Conservation (phyloP, 257 asterid genomes). For the Salvia splendens region DNA sequence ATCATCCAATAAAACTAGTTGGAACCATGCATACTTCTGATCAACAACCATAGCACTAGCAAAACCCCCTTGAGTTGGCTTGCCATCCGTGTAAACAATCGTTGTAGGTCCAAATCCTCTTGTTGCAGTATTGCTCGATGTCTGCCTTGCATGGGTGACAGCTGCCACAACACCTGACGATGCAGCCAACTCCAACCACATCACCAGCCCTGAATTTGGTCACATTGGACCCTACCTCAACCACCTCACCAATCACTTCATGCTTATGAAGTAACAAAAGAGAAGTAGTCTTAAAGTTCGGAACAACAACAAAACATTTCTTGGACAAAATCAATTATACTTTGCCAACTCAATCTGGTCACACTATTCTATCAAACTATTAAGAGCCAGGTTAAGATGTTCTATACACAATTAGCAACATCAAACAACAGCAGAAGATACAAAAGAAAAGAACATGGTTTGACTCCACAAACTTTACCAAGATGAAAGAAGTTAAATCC, state of each 20-base stretch:
- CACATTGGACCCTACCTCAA: constrained; percentile 81
- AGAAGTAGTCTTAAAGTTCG: neutral
- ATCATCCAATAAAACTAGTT: neutral
- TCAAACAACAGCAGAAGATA: neutral
- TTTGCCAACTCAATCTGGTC: no score
- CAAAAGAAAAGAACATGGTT: neutral
- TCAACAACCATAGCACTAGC: constrained; percentile 76
- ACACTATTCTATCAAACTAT: no score
- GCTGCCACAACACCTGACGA: constrained; percentile 72
- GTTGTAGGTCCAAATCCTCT: constrained; percentile 92
- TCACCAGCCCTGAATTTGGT: constrained; percentile 71
- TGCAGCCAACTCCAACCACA: constrained; percentile 73
- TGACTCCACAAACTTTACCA: neutral
- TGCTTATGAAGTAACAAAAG: constrained; percentile 50
- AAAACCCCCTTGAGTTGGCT: constrained; percentile 94
- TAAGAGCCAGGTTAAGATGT: neutral
- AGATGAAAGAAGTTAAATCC: neutral
- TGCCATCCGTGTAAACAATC: constrained; percentile 83
- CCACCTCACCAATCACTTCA: constrained; percentile 90
- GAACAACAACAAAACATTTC: neutral
- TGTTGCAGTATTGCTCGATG: constrained; percentile 89
- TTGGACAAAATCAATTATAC: neutral
- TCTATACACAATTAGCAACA: neutral
- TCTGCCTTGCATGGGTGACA: constrained; percentile 71
- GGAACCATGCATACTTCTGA: constrained; percentile 58